A percentile compares a stretch with the other conserved stretches of the same genome.
These are phyloP conservation scores for Coelastrella sp. DNA, from an alignment of 139 green algal genomes.

Conservation along the genomic window DNA sequence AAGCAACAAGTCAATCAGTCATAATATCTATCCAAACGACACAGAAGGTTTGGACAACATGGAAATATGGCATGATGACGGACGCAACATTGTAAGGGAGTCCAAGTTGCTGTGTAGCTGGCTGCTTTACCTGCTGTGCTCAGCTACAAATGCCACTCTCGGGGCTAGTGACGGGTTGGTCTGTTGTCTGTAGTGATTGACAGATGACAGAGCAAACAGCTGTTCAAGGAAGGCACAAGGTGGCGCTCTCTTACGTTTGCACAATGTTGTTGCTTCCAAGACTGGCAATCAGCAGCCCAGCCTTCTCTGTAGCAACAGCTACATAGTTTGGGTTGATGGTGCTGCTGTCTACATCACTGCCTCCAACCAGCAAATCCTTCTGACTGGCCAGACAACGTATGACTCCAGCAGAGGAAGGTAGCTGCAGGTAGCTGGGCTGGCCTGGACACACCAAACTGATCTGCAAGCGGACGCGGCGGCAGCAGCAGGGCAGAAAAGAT, in stretches of 20 bases:
- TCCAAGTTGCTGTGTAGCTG: too few relatives aligned
- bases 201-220: too few relatives aligned
- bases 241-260: background rate
- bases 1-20: too few relatives aligned
- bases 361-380: background rate
- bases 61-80: too few relatives aligned
- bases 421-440: background rate
- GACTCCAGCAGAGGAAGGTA: constrained; percentile 9
- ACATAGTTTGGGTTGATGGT: background rate
- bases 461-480: constrained; percentile 1
- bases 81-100: too few relatives aligned
- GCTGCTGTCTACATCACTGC: background rate
- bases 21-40: too few relatives aligned
- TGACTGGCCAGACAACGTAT: constrained; percentile 21
- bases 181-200: too few relatives aligned
- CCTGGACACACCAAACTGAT: constrained; percentile 18
- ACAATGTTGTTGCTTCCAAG: constrained; percentile 42
- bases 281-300: constrained; percentile 26
- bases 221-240: background rate
- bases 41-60: too few relatives aligned
- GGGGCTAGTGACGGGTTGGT: too few relatives aligned
- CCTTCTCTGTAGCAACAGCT: constrained; percentile 18
- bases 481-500: too few relatives aligned
- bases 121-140: too few relatives aligned
- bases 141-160: too few relatives aligned